Base-by-base conservation (phyloP, 352 stramenopile species). In the Phytophthora pisi region DNA sequence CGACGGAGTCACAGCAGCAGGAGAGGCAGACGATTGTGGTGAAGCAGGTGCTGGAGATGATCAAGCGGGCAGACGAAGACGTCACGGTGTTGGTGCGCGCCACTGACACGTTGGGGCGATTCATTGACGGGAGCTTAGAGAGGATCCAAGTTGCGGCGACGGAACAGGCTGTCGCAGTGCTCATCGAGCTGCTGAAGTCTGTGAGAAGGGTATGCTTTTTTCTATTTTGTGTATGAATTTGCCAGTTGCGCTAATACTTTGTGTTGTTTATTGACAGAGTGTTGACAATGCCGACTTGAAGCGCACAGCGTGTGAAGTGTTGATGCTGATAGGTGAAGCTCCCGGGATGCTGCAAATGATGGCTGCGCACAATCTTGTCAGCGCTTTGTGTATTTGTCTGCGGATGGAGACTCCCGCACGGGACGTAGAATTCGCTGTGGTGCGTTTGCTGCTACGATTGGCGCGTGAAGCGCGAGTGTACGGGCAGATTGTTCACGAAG, bases 401-500 rank as follows among this genome's bases (percentile, higher is more conserved):
- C 56, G 68, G 9, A 34, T 64, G 23, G 64, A 68, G 4, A 46
- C 54, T 0, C 55, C 64, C 8, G 50, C 26, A 5, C 68, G 68
- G 7, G 66, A 80, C 23, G 53, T 86, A 20, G 77, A 88, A 10
- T 38, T 58, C 42, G n/a, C 61, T 31, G 75, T 71, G 0, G 51
- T 85, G 9, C 58, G 60, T 23, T 63, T 92, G 10, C 24, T 92
- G 28, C n/a, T 68, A 15, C 72, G 71, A 2, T 51, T 89, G 2
- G 66, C 66, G 10, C 59, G 66, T n/a, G 64, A 83, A 30, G 64
- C 78, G 9, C 69, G 71, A 38, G 77, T 89, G 0, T 83, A 85
- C 24, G 81, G 77, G 0, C 78, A 89, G 53, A 77, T 92, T 26
- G 72, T 92, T 42, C 74, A 89, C 47, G 77, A 90, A 51, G 71